Evolutionary conservation across 1,284 basidiomycete species (phyloP), one percentile per base, ranked within the genome.

Genomic region (Leccinum griseonigrum): DNA sequence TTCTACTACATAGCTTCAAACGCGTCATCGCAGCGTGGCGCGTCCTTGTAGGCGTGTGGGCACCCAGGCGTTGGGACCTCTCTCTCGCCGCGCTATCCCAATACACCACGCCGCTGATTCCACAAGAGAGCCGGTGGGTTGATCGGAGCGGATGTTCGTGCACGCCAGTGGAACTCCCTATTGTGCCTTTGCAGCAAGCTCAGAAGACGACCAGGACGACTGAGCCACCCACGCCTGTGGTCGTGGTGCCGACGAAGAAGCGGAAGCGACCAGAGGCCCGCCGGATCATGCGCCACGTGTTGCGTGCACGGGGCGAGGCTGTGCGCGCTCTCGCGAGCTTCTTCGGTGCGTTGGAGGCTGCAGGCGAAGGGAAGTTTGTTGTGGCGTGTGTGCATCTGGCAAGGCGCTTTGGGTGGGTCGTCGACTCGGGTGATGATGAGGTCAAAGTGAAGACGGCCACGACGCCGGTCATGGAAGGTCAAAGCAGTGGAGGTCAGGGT

Each of bases 41-140:
- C 57, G 86, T 96, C 16, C 82, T 97, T 13, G 85, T 96, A 65
- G 95, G 94, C 13, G 86, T 97, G 11, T 97, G 95, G 95, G 82
- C 85, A 2, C 94, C 95, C 9, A 87, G 86, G 70, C 79, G 78
- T 48, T 92, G 86, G 83, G 94, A 97, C 66, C 79, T 95, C 59
- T 85, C 90, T 3, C 69, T 87, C 18, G 68, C 81, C 26, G 86
- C 87, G 8, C 80, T 96, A 46, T 82, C 88, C n/a, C 86, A 85
- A 60, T 95, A 93, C 74, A 90, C 83, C 8, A 84, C 81, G 13
- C 88, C 90, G 9, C 74, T 76, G 22, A 78, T 81, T 14, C 91
- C 90, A 2, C 82, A 86, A 5, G 82, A 83, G 66, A 93, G 82
- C 68, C 84, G 83, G 2, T 93, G 89, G 90, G 76, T 93, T 34